A percentile compares a stretch with the other conserved stretches of the same genome.
Conservation (phyloP, 2,329 filamentous ascomycete genomes). For the Cytospora schulzeri region DNA sequence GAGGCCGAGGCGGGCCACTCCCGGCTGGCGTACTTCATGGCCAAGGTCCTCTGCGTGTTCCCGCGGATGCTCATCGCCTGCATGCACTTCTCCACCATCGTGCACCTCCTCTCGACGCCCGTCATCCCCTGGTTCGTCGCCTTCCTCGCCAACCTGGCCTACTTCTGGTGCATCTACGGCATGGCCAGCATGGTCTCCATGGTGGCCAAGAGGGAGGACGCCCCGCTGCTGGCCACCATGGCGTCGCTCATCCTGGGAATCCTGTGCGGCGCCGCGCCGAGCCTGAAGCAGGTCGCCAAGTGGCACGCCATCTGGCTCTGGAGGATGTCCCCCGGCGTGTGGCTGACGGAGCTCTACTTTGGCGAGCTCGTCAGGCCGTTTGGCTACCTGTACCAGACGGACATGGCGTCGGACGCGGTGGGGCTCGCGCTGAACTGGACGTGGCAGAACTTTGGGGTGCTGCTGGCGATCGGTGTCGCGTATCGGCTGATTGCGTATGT, state of each 20-base stretch:
- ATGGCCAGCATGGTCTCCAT: slow-evolving; percentile 55
- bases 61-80: slow-evolving; percentile 53
- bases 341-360: slow-evolving; percentile 60
- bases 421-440: slow-evolving; percentile 51
- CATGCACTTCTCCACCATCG: slow-evolving; percentile 56
- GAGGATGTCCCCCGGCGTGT: slow-evolving; percentile 55
- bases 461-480: slow-evolving; percentile 46
- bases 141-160: slow-evolving; percentile 54
- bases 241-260: slow-evolving; percentile 55
- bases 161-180: slow-evolving; percentile 62
- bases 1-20: slow-evolving; percentile 61
- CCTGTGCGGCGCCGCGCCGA: slow-evolving; percentile 55
- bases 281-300: slow-evolving; percentile 47
- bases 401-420: slow-evolving; percentile 44
- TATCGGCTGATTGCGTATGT: slow-evolving; percentile 50
- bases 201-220: slow-evolving; percentile 57
- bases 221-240: slow-evolving; percentile 59
- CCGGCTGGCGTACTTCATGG: slow-evolving; percentile 57
- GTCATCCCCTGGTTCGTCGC: slow-evolving; percentile 51
- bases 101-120: slow-evolving; percentile 52
- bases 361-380: slow-evolving; percentile 53
- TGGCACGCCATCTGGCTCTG: slow-evolving; percentile 61
- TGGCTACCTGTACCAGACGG: slow-evolving; percentile 52
- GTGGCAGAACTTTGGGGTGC: slow-evolving; percentile 47
- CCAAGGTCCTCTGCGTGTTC: slow-evolving; percentile 55